These are phyloP conservation scores for Ilyonectria robusta DNA, from an alignment of 2,329 filamentous ascomycete species.

Conservation along the genomic window DNA sequence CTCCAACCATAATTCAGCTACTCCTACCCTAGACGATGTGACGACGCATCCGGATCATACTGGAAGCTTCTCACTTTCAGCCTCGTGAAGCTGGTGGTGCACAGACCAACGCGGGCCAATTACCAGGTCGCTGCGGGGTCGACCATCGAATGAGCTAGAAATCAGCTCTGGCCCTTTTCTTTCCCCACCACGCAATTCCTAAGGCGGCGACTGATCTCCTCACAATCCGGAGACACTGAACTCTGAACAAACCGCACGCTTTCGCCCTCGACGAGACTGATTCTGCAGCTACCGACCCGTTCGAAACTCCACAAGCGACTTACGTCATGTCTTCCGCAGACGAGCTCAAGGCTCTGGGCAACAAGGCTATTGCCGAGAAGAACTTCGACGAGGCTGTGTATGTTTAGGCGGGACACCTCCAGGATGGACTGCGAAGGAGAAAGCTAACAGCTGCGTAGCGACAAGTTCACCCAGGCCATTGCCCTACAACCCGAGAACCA, in stretches of 20 bases:
- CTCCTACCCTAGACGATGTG: constrained; percentile 39
- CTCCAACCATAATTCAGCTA: no score
- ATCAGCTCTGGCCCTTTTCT: constrained; percentile 49
- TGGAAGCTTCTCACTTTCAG: constrained; percentile 37
- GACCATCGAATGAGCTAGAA: constrained; percentile 62
- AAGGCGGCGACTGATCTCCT: constrained; percentile 40
- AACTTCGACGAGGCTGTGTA: constrained; percentile 97
- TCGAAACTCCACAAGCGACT: constrained; percentile 17
- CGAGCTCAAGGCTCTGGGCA: constrained; percentile 96
- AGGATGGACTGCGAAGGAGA: constrained; percentile 5
- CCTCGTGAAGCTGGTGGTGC: constrained; percentile 36
- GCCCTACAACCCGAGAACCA: constrained; percentile 90
- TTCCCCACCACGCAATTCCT: constrained; percentile 49
- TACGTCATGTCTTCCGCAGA: constrained; percentile 71
- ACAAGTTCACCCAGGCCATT: constrained; percentile 96
- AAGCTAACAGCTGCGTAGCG: constrained; percentile 65
- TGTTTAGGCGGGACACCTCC: constrained; percentile 56
- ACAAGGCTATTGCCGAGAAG: constrained; percentile 98
- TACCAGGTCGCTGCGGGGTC: constrained; percentile 42
- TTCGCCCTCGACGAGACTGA: constrained; percentile 25
- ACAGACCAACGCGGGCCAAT: constrained; percentile 49
- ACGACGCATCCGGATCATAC: not conserved
- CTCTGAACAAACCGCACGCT: constrained; percentile 28
- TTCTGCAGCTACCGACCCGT: constrained; percentile 17
- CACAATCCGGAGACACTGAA: constrained; percentile 31